Evolutionary conservation across 352 stramenopile species (phyloP), one percentile per base, ranked within the genome.

Genomic region (Globisporangium splendens): DNA sequence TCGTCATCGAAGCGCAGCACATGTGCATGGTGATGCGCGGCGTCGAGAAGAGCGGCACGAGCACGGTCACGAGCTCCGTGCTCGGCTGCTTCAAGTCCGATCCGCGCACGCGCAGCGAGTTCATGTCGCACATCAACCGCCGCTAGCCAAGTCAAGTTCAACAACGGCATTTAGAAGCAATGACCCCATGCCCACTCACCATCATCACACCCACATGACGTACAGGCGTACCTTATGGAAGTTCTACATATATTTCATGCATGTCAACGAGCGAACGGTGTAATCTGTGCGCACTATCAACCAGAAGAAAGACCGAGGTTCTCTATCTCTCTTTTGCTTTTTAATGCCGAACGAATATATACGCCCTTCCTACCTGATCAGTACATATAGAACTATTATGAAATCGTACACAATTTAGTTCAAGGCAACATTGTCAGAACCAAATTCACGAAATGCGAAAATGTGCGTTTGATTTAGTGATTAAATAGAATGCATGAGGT

Each of bases 21-120:
- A 99, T 99, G 91, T 99, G 98, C 78, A 99, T 99, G 97, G 88
- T 97, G 39, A 99, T 99, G 96, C 88, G 98, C 33, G 98, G 98
- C 46, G 98, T 99, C 5, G 92, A 99, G 71, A 99, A 99, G 72
- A 95, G 94, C 31, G 94, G 94, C 8, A 88, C 96, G 12, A 96
- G 79, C 22, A 99, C 98, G 0, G 86, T 98, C 49, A 99, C 98
- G 5, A 98, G 90, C 71, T 98, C 90, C 50, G 91, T 99, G 22
- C 79, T 98, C 18, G 98, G 98, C 24, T 96, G 86, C 75, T 99
- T 99, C 78, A 92, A 99, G 78, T 93, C 73, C 20, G 95, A 99
- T 77, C 79, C 84, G 46, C 83, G 86, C 47, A 94, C 86, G 38
- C 72, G 86, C 18, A 91, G 79, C 61, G 86, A 96, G 66, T 96